Conservation (phyloP, 2,329 filamentous ascomycete species). For the Gnomoniopsis sp. region DNA sequence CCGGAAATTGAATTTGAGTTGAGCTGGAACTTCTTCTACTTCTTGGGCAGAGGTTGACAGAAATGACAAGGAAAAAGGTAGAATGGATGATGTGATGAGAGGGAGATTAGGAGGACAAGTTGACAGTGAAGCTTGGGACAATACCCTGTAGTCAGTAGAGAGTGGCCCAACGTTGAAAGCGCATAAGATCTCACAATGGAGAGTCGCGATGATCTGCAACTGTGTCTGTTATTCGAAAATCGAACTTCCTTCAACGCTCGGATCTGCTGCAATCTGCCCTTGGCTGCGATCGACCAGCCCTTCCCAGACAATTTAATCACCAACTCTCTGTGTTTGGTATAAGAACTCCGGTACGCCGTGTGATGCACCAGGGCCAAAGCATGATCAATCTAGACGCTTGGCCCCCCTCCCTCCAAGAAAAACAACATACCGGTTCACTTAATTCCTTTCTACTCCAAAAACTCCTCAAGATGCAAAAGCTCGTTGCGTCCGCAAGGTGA, state of each 20-base stretch:
- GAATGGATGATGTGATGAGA: not conserved
- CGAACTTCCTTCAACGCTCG: not conserved
- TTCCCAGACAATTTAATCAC: not conserved
- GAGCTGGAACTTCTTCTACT: slow-evolving; percentile 48
- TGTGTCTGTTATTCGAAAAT: not conserved
- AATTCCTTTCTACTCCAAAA: slow-evolving; percentile 5
- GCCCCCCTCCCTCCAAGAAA: too few species aligned
- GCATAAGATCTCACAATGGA: not conserved
- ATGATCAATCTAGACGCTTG: slow-evolving; percentile 5
- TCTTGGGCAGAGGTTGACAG: slow-evolving; percentile 12
- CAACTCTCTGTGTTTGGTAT: not conserved
- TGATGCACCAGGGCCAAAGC: not conserved
- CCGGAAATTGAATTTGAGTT: slow-evolving; percentile 44
- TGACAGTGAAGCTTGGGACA: too few species aligned
- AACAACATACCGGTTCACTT: not conserved
- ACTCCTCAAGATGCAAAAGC: slow-evolving; percentile 13
- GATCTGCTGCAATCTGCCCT: not conserved
- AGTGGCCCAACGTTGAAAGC: not conserved
- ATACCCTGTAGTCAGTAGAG: too few species aligned
- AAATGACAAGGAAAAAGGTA: not conserved
- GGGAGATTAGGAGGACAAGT: not conserved
- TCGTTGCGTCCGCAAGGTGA: not conserved
- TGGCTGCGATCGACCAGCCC: not conserved
- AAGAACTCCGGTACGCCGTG: slow-evolving; percentile 7
- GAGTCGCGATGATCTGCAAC: not conserved